phyloP scores from a whole-genome alignment of 768 basidiomycete species.

The Clavaria fumosa region DNA sequence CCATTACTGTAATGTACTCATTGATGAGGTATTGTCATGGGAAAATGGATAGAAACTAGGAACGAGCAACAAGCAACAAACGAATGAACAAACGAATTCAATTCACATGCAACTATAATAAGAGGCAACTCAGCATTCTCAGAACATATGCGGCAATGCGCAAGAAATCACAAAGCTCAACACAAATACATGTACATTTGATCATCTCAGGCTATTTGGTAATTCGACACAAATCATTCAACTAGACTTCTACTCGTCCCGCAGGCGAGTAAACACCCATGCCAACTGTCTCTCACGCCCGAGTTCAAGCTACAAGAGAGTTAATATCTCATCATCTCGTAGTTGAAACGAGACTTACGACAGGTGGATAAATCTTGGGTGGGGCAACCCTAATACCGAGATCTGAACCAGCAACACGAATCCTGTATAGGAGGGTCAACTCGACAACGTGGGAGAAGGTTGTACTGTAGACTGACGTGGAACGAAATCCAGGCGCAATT shows the following conservation, averaged over 20 bases:
- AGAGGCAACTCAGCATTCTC: no score
- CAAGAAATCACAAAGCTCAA: slow-evolving; percentile 4
- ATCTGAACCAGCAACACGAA: no score
- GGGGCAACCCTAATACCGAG: slow-evolving; percentile 3
- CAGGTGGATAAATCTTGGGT: slow-evolving; percentile 1
- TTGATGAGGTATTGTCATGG: no score
- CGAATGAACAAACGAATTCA: no score
- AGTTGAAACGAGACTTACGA: slow-evolving; percentile 3
- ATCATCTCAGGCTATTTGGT: slow-evolving; percentile 2
- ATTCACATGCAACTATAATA: no score
- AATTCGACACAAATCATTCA: not conserved
- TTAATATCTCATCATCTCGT: slow-evolving; percentile 3
- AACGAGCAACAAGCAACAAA: no score
- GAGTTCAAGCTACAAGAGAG: slow-evolving; percentile 2
- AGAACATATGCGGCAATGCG: no score
- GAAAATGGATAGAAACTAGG: no score
- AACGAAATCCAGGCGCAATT: slow-evolving; percentile 8
- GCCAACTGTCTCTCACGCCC: slow-evolving; percentile 1
- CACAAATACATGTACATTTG: no score
- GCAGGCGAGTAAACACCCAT: slow-evolving; percentile 3
- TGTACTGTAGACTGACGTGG: slow-evolving; percentile 7
- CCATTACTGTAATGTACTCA: no score
- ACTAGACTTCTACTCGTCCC: slow-evolving; percentile 2
- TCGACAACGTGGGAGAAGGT: slow-evolving; percentile 1
- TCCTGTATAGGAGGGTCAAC: no score